Conservation (phyloP, 352 stramenopile genomes). For the Saprolegnia parasitica region DNA sequence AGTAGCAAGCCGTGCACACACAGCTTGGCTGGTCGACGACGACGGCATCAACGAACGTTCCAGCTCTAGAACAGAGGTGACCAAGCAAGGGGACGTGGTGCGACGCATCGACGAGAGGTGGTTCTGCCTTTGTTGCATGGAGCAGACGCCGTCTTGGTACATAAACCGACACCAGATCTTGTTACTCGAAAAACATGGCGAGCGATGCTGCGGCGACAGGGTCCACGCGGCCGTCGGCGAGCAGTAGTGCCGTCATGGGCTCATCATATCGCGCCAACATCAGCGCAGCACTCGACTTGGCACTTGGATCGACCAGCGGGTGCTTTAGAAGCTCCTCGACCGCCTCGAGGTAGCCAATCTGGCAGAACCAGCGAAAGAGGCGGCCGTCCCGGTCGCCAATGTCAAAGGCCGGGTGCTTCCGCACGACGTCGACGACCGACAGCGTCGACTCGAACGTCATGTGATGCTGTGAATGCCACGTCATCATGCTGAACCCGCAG, state of each 20-base stretch:
- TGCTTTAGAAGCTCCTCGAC: neutral
- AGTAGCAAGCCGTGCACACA: too few species aligned
- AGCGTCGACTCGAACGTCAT: neutral
- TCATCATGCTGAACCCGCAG: neutral
- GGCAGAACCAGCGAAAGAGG: conserved; percentile 5
- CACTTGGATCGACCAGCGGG: neutral
- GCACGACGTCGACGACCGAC: neutral
- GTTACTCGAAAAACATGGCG: too few species aligned
- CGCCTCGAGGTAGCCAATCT: neutral
- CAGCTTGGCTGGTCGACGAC: too few species aligned
- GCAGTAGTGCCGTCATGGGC: neutral
- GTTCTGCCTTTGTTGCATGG: too few species aligned
- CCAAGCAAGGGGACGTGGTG: too few species aligned
- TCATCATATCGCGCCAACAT: neutral
- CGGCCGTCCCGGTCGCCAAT: neutral
- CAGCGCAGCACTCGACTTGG: neutral
- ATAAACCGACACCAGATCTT: too few species aligned
- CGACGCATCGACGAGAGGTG: too few species aligned
- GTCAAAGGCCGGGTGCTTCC: conserved; percentile 2
- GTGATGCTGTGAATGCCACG: conserved; percentile 1
- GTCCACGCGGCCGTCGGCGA: conserved; percentile 1
- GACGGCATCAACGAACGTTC: too few species aligned
- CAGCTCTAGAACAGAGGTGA: too few species aligned
- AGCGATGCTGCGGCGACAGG: neutral
- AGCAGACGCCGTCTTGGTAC: too few species aligned